Conservation (phyloP, 495 filamentous ascomycete species). For the Patellaria atrata region DNA sequence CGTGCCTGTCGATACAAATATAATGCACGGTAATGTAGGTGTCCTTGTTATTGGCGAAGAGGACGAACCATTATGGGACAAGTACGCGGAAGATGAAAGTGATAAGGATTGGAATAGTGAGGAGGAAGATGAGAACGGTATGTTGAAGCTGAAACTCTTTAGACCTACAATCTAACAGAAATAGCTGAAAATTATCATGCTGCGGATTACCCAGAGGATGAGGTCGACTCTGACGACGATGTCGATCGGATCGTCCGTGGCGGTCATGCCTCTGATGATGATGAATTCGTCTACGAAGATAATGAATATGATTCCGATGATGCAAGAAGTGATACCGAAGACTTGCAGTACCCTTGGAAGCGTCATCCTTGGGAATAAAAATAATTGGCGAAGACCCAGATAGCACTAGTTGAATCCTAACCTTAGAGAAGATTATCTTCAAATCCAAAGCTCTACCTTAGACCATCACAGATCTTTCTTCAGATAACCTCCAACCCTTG, state of each 20-base stretch:
- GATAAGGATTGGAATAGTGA: conserved; percentile 45
- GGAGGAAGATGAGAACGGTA: conserved; percentile 49
- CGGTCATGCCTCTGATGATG: conserved; percentile 37
- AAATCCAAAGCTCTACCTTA: too few relatives aligned
- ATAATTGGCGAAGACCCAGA: too few relatives aligned
- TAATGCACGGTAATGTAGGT: conserved; percentile 23
- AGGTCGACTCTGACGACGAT: conserved; percentile 44
- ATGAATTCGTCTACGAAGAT: conserved; percentile 35
- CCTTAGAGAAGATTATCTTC: too few relatives aligned
- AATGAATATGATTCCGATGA: conserved; percentile 40
- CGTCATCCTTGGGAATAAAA: too few relatives aligned
- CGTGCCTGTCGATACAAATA: conserved; percentile 1
- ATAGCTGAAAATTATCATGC: conserved; percentile 50
- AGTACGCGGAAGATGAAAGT: conserved; percentile 37
- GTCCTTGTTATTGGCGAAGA: conserved; percentile 45
- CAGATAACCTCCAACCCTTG: too few relatives aligned
- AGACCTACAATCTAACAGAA: conserved; percentile 17
- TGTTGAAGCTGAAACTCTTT: conserved; percentile 10
- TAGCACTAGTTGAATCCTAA: too few relatives aligned
- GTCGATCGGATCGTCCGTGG: conserved; percentile 34
- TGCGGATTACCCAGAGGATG: conserved; percentile 56
- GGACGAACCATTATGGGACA: conserved; percentile 43
- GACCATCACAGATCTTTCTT: too few relatives aligned
- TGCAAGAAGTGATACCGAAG: conserved; percentile 34
- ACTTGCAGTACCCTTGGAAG: conserved; percentile 12